Percentiles rank a stretch among this genome's conserved stretches.
Evolutionary conservation across 1,284 basidiomycete genomes (phyloP).

Genomic region (Trichosporon coremiiforme): DNA sequence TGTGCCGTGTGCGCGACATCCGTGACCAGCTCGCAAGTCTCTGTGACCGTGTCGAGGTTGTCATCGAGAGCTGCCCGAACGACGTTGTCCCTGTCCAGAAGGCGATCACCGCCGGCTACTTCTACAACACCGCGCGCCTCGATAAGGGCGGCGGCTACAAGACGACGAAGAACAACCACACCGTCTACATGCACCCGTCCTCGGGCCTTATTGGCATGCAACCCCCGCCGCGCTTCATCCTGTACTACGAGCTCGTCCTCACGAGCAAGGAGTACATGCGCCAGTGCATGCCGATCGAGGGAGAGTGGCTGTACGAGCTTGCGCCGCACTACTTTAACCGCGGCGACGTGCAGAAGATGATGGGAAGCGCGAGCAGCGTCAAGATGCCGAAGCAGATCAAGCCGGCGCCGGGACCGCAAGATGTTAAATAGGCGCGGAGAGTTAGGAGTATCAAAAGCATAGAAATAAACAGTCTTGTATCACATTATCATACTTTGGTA

Average conservation of each 20-base stretch:
- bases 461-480: slow-evolving; percentile 1
- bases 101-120: slow-evolving; percentile 91
- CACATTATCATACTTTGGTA: slow-evolving; percentile 9
- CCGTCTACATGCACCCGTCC: slow-evolving; percentile 94
- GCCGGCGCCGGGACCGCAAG: slow-evolving; percentile 3
- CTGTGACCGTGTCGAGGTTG: slow-evolving; percentile 95
- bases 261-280: slow-evolving; percentile 65
- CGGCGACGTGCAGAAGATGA: slow-evolving; percentile 78
- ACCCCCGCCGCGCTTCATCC: slow-evolving; percentile 82
- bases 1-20: slow-evolving; percentile 92
- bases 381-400: slow-evolving; percentile 76
- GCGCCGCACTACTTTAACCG: slow-evolving; percentile 93
- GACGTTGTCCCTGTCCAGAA: slow-evolving; percentile 93
- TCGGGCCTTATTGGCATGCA: slow-evolving; percentile 93
- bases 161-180: slow-evolving; percentile 91
- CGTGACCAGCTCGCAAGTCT: slow-evolving; percentile 88
- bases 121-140: slow-evolving; percentile 88
- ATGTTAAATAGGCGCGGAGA: neutral
- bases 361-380: slow-evolving; percentile 69
- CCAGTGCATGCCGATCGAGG: slow-evolving; percentile 97
- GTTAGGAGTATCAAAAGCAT: neutral
- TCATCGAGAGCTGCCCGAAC: slow-evolving; percentile 83
- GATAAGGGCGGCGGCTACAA: slow-evolving; percentile 91
- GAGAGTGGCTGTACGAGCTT: slow-evolving; percentile 88
- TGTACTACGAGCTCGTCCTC: slow-evolving; percentile 83